Percentiles rank a stretch among this genome's conserved stretches.
Evolutionary conservation across 2,329 filamentous ascomycete genomes (phyloP).

Genomic region (Colletotrichum australisinense): DNA sequence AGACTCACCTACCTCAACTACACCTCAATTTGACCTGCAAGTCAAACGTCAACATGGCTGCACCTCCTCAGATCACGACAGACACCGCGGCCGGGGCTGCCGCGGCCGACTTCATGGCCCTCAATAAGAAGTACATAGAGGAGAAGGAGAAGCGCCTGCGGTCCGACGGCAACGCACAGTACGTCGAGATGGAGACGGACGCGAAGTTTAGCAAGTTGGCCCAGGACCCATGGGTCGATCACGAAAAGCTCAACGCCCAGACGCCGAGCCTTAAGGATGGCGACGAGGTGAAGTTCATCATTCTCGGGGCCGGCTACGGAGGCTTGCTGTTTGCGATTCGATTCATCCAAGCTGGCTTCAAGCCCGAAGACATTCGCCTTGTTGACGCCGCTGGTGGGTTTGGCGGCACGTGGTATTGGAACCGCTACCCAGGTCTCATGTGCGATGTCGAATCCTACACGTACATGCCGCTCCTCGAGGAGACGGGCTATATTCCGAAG

Average conservation of each 20-base stretch:
- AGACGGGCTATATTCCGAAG: conserved; percentile 68
- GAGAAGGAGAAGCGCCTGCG: conserved; percentile 49
- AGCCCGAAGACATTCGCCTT: conserved; percentile 50
- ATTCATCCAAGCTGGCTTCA: conserved; percentile 40
- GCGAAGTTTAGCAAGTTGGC: conserved; percentile 40
- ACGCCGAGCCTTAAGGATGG: conserved; percentile 40
- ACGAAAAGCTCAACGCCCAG: conserved; percentile 43
- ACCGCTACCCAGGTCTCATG: conserved; percentile 60
- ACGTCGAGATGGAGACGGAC: conserved; percentile 42
- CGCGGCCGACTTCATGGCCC: conserved; percentile 33
- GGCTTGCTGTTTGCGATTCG: conserved; percentile 46
- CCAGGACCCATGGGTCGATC: conserved; percentile 50
- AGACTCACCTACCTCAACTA: not conserved
- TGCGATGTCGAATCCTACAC: conserved; percentile 71
- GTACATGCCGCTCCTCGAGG: conserved; percentile 71
- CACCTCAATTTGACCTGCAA: not conserved
- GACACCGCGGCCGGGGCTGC: conserved; percentile 7
- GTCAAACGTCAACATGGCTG: not conserved
- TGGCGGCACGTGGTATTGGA: conserved; percentile 65
- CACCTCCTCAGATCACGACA: not conserved
- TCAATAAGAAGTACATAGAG: conserved; percentile 46
- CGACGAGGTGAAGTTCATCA: conserved; percentile 43
- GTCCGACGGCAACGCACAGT: conserved; percentile 46
- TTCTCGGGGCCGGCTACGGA: conserved; percentile 50
- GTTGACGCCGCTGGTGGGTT: conserved; percentile 56